A percentile compares a stretch with the other conserved stretches of the same genome.
phyloP scores from a whole-genome alignment of 139 green algal genomes.

The Asterochloris sp. region DNA sequence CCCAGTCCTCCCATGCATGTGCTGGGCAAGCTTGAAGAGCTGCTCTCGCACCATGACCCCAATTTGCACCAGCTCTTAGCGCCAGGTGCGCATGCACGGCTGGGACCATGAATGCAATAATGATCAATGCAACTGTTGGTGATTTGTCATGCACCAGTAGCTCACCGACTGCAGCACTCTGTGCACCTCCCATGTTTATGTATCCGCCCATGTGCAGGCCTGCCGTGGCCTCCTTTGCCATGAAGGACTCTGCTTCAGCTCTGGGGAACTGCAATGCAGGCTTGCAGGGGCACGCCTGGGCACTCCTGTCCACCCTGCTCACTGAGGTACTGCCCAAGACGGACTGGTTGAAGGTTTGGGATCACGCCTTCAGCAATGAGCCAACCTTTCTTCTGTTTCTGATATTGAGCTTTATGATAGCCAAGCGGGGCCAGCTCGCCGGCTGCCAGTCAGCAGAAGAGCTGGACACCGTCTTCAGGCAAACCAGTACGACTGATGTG shows the following conservation, averaged over 20 bases:
- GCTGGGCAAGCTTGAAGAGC: conserved; percentile 26
- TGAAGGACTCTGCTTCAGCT: too few species aligned
- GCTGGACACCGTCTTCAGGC: too few species aligned
- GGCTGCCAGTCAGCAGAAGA: too few species aligned
- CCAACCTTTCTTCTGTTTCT: conserved; percentile 52
- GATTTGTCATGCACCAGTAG: too few species aligned
- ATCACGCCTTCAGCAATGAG: conserved; percentile 55
- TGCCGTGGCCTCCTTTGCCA: too few species aligned
- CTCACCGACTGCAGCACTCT: too few species aligned
- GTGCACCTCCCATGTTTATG: too few species aligned
- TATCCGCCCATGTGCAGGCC: too few species aligned
- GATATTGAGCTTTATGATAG: conserved; percentile 41
- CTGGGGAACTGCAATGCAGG: not conserved
- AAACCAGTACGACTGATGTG: too few species aligned
- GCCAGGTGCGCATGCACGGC: not conserved
- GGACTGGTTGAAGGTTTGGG: conserved; percentile 57
- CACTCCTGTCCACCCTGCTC: conserved; percentile 44
- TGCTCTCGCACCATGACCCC: conserved; percentile 10
- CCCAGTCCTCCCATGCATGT: conserved; percentile 54
- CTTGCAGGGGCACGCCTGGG: conserved; percentile 26
- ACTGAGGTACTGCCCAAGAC: conserved; percentile 34
- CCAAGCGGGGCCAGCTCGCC: conserved; percentile 21
- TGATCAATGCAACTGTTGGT: too few species aligned
- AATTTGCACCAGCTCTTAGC: conserved; percentile 1
- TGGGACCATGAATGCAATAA: too few species aligned